Base-by-base conservation (phyloP, 176 grass and related monocot genomes). In the Elymus sibiricus region DNA sequence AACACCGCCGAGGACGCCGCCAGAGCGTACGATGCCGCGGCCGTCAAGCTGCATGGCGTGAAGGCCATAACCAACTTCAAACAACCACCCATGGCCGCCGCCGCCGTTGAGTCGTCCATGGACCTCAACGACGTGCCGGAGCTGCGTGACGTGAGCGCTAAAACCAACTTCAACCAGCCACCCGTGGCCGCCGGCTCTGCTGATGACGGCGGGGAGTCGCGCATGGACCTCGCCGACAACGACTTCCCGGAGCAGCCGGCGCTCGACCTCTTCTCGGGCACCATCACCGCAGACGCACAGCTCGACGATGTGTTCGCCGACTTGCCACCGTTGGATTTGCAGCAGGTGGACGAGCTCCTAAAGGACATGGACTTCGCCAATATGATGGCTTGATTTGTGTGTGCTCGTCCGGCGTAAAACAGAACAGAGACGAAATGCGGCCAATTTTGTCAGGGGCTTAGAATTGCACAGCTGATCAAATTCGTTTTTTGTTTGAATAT, bases 1-100 rank as follows among this genome's bases (percentile, higher is more conserved):
- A 43, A 88, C 55, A 92, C 95, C 0, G 95, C 93, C 55, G 93
- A 90, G 81, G 95, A 94, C 47, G 95, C 90, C 6, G 97, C 92
- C 2, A 68, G 79, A 61, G 61, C 82, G 19, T 98, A 98, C 27
- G 94, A 98, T 65, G 42, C 40, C 40, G 71, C 71, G 0, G 71
- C 71, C 24, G 14, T 74, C 42, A 40, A 28, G 42, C 40, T 28
- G 71, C 40, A 1, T 40, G 71, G 71, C 42, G 42, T 40, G 13
- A 47, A 40, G 13, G 71, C 71, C 7, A 1, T 28, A 9, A 74
- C 71, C 13, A 74, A 47, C 1, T 74, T 74, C 24, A 43, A 4
- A 24, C 49, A 53, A 53, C 59, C n/a, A 24, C 59, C 59, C 59
- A 61, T 61, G 59, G 59, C 22, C n/a, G 59, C 59, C 58, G 58